These are phyloP conservation scores for Deuterostichococcus epilithicus DNA, from an alignment of 139 green algal genomes.

Conservation along the genomic window DNA sequence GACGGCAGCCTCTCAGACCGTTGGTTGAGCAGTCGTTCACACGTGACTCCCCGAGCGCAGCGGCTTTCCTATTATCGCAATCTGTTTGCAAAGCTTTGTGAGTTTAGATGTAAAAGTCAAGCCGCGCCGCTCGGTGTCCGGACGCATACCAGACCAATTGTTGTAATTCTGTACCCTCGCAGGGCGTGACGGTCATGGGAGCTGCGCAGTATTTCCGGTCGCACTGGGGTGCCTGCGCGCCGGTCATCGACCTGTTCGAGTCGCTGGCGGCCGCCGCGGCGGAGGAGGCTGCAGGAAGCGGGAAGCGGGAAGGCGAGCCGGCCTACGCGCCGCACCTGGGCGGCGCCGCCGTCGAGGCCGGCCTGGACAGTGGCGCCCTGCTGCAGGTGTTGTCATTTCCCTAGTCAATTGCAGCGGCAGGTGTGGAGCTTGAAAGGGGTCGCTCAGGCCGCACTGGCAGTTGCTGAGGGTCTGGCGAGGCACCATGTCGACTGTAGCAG, in stretches of 20 bases:
- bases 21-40: too few relatives aligned
- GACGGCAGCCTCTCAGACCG: too few relatives aligned
- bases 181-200: constrained; percentile 24
- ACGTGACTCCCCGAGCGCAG: too few relatives aligned
- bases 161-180: background rate
- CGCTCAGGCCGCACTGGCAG: too few relatives aligned
- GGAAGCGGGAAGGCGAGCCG: background rate
- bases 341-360: constrained; percentile 26
- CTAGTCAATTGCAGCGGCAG: too few relatives aligned
- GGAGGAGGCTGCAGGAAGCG: background rate
- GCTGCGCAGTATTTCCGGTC: constrained; percentile 21
- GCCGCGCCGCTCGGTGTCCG: too few relatives aligned
- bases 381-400: constrained; percentile 20
- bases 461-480: too few relatives aligned
- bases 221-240: background rate
- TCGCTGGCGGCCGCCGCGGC: constrained; percentile 8
- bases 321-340: constrained; percentile 24
- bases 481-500: too few relatives aligned
- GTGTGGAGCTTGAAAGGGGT: background rate
- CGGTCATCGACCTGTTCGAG: constrained; percentile 30
- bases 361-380: constrained; percentile 22
- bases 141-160: too few relatives aligned
- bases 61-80: too few relatives aligned
- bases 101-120: too few relatives aligned
- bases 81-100: too few relatives aligned